Base-by-base conservation (phyloP, 805 yeast genomes). In the Saccharomycopsis sp. region DNA sequence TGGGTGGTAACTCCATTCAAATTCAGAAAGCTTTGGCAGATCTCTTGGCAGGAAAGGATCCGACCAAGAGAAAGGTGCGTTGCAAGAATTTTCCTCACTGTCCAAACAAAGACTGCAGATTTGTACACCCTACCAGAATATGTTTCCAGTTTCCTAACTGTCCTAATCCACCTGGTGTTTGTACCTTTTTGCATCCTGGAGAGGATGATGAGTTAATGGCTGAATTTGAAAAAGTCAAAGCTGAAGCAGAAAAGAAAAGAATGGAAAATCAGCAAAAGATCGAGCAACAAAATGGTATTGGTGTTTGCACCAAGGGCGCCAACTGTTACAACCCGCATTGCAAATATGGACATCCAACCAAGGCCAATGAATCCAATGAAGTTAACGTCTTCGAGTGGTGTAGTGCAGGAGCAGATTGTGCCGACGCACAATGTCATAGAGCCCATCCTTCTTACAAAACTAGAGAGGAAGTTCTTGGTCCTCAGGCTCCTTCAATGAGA, bases 271-370 rank as follows among this genome's bases (percentile, higher is more conserved):
- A 53, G 32, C 48, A 43, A 57, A 52, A 50, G 50, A 50, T 45
- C 48, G 63, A 53, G 56, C 63, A 41, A 17, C 66, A 63, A 49
- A 57, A 66, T 29, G 78, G 80, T 41, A 68, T 73, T 43, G 71
- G 73, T 2, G 54, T 80, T 27, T 87, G 96, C 65, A 82, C 81
- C 56, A 87, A 74, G 59, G 92, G 89, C 36, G 65, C 69, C 18
- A 59, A 74, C 30, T 87, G 96, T 61, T 67, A 83, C 18, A 83
- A 82, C 53, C 85, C 77, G 47, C 62, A 74, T 48, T 87, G 96
- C 64, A 85, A 87, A 21, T 85, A 79, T 63, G 95, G 87, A 19
- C 96, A 87, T 56, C 95, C 96, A 34, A 84, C 95, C 0, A 92
- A 94, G 1, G 81, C 85, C 13, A 84, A 81, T 61, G 73, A 69